Evolutionary conservation across 257 asterid genomes (phyloP).

Genomic region (Fraxinus cuspidata): DNA sequence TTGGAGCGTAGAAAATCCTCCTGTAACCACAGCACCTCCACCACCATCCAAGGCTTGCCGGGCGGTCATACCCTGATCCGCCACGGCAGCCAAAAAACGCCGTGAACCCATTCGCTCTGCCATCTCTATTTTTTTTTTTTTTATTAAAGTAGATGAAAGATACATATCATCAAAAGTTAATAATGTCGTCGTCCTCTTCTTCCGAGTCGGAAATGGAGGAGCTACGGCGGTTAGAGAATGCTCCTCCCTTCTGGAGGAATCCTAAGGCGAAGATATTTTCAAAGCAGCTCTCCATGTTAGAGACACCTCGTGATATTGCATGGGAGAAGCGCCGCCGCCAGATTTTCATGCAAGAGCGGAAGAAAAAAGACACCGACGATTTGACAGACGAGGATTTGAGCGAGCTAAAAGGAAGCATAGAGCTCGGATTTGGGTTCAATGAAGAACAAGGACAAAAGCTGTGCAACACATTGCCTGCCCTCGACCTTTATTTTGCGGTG

Average conservation of each 20-base stretch:
- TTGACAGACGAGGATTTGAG: constrained; percentile 77
- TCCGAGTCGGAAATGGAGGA: constrained; percentile 60
- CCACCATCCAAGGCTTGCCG: constrained; percentile 45
- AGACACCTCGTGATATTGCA: constrained; percentile 62
- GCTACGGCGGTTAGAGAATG: constrained; percentile 56
- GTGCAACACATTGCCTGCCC: constrained; percentile 75
- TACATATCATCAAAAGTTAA: not conserved
- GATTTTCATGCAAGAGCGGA: constrained; percentile 47
- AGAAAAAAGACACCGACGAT: constrained; percentile 34
- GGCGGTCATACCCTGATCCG: constrained; percentile 58
- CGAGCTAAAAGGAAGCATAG: constrained; percentile 86
- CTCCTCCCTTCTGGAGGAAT: constrained; percentile 75
- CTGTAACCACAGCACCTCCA: constrained; percentile 6
- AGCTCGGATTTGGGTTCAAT: constrained; percentile 82
- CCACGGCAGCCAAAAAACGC: constrained; percentile 41
- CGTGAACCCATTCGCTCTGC: too few relatives aligned
- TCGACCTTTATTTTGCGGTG: constrained; percentile 80
- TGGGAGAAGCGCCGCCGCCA: constrained; percentile 84
- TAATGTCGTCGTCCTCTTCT: constrained; percentile 7
- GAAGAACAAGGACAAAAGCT: constrained; percentile 67
- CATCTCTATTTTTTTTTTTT: not conserved
- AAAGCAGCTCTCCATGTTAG: constrained; percentile 79
- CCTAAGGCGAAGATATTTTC: constrained; percentile 40
- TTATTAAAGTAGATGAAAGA: constrained; percentile 25
- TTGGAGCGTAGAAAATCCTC: not conserved